Evolutionary conservation across 202 grass and related monocot genomes (phyloP).

Genomic region (Zizania palustris): DNA sequence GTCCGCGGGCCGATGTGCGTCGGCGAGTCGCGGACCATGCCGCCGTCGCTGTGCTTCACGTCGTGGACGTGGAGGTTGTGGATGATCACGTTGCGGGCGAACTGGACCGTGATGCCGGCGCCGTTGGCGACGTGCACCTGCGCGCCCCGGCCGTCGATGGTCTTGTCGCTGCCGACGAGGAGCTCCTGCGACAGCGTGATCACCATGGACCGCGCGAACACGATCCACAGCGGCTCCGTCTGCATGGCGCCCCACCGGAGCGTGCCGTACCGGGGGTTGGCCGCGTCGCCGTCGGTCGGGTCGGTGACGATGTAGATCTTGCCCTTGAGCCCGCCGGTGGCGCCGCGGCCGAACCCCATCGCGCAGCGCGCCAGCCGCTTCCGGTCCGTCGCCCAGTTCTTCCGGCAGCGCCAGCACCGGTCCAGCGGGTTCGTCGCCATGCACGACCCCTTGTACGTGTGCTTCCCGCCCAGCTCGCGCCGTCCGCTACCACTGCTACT

Average conservation of each 20-base stretch:
- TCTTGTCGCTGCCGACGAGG: constrained; percentile 72
- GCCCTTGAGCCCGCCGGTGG: constrained; percentile 55
- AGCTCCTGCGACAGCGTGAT: constrained; percentile 75
- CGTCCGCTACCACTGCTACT: too few relatives aligned
- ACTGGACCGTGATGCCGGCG: constrained; percentile 62
- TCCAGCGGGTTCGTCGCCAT: constrained; percentile 70
- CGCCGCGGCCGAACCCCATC: constrained; percentile 50
- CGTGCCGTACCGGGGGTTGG: constrained; percentile 59
- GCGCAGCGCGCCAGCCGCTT: constrained; percentile 57
- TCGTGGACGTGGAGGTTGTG: constrained; percentile 64
- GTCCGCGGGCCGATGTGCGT: constrained; percentile 45
- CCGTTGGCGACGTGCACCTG: constrained; percentile 69
- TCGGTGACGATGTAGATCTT: constrained; percentile 69
- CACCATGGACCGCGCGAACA: constrained; percentile 68
- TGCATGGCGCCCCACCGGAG: constrained; percentile 71
- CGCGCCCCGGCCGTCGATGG: constrained; percentile 76
- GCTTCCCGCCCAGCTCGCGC: constrained; percentile 34
- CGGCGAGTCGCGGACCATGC: constrained; percentile 49
- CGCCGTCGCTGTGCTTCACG: constrained; percentile 47
- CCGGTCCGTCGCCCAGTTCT: constrained; percentile 60
- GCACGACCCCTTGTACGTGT: constrained; percentile 40
- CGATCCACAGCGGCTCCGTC: constrained; percentile 68
- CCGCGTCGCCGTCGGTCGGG: constrained; percentile 49
- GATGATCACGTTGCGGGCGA: constrained; percentile 66
- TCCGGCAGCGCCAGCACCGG: constrained; percentile 80